Evolutionary conservation across 2,329 filamentous ascomycete species (phyloP).

Genomic region (Diaporthe vaccinii): DNA sequence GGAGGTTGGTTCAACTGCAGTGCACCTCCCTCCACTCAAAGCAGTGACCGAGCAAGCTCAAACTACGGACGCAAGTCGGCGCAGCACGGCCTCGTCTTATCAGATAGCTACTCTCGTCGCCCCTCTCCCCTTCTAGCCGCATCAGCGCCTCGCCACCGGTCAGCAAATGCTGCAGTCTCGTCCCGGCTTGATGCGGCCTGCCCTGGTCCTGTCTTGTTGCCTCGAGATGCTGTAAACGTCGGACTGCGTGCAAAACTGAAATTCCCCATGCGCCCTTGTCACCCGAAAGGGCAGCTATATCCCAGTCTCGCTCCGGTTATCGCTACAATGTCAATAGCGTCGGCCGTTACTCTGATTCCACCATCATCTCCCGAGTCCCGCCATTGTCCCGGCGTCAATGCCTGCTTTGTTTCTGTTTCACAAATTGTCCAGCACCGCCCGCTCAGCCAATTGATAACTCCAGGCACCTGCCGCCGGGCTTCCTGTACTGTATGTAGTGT

Average conservation of each 20-base stretch:
- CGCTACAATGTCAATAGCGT: conserved; percentile 10
- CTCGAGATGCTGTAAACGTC: conserved; percentile 4
- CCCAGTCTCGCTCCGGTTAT: conserved; percentile 22
- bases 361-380: conserved; percentile 21
- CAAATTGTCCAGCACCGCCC: background rate
- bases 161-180: conserved; percentile 10
- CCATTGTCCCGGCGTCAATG: conserved; percentile 22
- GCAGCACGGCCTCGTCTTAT: conserved; percentile 13
- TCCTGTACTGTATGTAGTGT: background rate
- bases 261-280: conserved; percentile 1
- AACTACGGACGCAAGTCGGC: background rate
- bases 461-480: background rate
- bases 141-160: conserved; percentile 14
- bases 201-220: background rate
- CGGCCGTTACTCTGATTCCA: conserved; percentile 16
- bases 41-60: conserved; percentile 16
- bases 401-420: conserved; percentile 20
- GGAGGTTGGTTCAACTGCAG: background rate
- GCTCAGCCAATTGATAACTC: conserved; percentile 14
- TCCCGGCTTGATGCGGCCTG: conserved; percentile 15
- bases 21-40: conserved; percentile 10
- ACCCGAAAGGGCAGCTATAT: conserved; percentile 10
- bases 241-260: conserved; percentile 7
- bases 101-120: background rate
- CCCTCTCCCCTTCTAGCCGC: background rate